These are phyloP conservation scores for Fraxinus dipetala DNA, from an alignment of 305 asterid species.

Conservation along the genomic window DNA sequence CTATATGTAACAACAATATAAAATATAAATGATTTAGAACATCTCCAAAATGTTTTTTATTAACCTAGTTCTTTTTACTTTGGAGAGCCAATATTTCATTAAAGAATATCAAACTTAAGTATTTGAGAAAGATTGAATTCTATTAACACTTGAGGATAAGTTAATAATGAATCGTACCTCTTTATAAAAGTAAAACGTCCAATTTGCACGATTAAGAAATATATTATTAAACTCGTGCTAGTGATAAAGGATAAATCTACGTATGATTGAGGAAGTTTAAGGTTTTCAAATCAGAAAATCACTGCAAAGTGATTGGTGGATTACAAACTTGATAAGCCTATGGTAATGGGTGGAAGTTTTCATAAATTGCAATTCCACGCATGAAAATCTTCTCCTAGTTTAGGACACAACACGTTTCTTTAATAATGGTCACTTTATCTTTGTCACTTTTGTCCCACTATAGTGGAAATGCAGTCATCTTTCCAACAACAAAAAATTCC, in stretches of 20 bases:
- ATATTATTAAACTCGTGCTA: background rate
- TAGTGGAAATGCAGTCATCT: conserved; percentile 51
- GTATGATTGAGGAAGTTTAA: background rate
- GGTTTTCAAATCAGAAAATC: conserved; percentile 1
- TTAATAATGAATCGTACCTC: background rate
- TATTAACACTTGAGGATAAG: background rate
- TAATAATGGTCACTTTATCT: background rate
- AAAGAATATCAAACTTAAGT: background rate
- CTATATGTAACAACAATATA: background rate
- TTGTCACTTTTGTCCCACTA: background rate
- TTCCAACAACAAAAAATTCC: conserved; percentile 29
- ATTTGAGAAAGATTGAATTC: background rate
- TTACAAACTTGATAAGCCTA: background rate
- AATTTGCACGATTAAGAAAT: background rate
- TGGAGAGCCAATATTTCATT: background rate
- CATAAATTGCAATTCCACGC: conserved; percentile 25
- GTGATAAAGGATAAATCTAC: background rate
- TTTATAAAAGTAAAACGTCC: background rate
- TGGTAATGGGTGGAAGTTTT: conserved; percentile 1
- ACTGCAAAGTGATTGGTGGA: conserved; percentile 21
- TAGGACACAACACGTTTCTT: background rate
- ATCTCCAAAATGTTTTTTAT: background rate
- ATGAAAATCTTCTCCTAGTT: conserved; percentile 17
- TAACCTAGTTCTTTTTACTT: background rate
- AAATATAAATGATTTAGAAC: background rate